A percentile compares a stretch with the other conserved stretches of the same genome.
phyloP scores from a whole-genome alignment of 2,329 filamentous ascomycete genomes.

The Apiospora rasikravindrae region DNA sequence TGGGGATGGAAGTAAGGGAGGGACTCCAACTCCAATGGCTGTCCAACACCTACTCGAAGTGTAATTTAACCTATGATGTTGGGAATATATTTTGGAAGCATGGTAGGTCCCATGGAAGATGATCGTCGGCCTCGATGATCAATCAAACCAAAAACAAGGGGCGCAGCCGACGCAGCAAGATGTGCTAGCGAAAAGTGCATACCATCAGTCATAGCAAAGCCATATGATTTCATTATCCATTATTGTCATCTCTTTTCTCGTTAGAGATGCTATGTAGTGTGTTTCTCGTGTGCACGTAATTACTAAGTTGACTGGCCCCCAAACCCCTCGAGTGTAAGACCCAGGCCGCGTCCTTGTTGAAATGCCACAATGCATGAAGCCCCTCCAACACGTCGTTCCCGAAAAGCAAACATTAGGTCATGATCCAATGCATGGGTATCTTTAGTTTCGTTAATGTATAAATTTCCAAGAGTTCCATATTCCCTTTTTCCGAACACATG shows the following conservation, averaged over 20 bases:
- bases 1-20: too few species aligned
- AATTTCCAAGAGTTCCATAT: not conserved
- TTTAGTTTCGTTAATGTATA: not conserved
- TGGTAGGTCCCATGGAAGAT: not conserved
- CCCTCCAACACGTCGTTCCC: not conserved
- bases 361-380: not conserved
- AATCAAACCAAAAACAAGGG: not conserved
- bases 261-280: not conserved
- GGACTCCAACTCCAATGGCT: too few species aligned
- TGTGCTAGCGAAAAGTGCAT: not conserved
- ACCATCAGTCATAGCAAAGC: not conserved
- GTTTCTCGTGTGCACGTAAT: not conserved
- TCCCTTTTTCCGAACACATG: not conserved
- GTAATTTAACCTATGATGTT: too few species aligned
- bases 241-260: not conserved
- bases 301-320: not conserved
- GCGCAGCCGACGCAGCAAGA: not conserved
- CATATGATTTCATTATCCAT: not conserved
- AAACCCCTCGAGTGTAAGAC: not conserved
- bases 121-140: not conserved
- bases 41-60: too few species aligned
- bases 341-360: not conserved
- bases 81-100: not conserved
- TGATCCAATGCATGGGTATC: slow-evolving; percentile 2
- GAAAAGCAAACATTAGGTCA: not conserved